These are phyloP conservation scores for Pseudevernia furfuracea DNA, from an alignment of 495 filamentous ascomycete genomes.

Conservation along the genomic window DNA sequence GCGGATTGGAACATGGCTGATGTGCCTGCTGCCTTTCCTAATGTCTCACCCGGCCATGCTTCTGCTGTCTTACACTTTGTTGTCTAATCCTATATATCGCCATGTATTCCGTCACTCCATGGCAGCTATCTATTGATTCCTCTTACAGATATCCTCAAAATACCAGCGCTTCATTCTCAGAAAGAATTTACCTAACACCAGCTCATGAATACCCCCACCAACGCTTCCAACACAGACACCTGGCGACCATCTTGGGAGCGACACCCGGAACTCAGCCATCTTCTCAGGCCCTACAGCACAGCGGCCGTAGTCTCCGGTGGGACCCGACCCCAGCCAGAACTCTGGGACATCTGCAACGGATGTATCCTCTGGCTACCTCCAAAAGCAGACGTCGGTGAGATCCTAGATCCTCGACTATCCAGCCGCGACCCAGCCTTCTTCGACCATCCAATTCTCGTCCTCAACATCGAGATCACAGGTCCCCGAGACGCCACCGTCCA, in stretches of 20 bases:
- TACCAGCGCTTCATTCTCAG: not conserved
- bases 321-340: not conserved
- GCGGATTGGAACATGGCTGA: not conserved
- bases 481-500: not conserved
- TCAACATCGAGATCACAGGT: not conserved
- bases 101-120: not conserved
- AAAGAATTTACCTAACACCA: not conserved
- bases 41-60: not conserved
- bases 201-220: not conserved
- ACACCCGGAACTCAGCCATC: not conserved
- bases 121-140: not conserved
- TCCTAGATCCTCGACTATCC: not conserved
- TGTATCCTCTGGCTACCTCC: slow-evolving; percentile 14
- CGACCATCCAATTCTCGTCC: slow-evolving; percentile 2
- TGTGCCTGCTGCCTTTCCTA: not conserved
- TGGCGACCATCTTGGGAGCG: slow-evolving; percentile 3
- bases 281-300: slow-evolving; percentile 5
- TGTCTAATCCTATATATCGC: not conserved
- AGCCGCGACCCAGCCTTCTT: not conserved
- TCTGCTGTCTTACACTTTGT: not conserved
- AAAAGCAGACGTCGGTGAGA: not conserved
- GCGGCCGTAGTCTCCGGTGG: not conserved
- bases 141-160: not conserved
- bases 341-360: slow-evolving; percentile 13
- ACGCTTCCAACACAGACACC: not conserved